Conservation (phyloP, 192 early-diverging fungal genomes). For the Coemansia sp. region DNA sequence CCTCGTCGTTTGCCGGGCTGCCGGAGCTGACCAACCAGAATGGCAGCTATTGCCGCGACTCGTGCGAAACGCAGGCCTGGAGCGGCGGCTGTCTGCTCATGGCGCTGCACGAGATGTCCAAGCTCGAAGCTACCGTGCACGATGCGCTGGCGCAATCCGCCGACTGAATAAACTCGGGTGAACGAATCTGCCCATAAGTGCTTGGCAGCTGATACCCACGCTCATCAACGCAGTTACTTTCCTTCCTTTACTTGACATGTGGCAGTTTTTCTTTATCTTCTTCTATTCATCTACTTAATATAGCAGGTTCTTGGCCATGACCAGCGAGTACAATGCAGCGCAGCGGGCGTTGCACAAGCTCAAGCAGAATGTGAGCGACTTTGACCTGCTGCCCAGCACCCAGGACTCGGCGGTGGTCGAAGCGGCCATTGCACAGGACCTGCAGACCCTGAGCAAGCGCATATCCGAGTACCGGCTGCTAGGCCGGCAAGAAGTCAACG, state of each 20-base stretch:
- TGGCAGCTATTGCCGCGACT: conserved; percentile 74
- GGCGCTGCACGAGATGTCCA: conserved; percentile 33
- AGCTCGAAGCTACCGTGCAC: conserved; percentile 29
- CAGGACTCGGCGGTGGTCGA: conserved; percentile 13
- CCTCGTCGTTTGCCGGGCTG: conserved; percentile 77
- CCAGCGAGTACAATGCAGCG: conserved; percentile 51
- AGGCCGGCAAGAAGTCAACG: conserved; percentile 39
- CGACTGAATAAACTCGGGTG: too few relatives aligned
- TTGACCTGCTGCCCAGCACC: conserved; percentile 21
- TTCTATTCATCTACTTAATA: neutral
- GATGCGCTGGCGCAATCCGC: conserved; percentile 8
- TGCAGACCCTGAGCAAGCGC: conserved; percentile 38
- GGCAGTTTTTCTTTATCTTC: neutral
- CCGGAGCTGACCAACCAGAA: conserved; percentile 95
- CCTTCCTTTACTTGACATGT: neutral
- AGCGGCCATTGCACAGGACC: conserved; percentile 31
- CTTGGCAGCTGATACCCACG: neutral
- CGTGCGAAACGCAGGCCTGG: conserved; percentile 96
- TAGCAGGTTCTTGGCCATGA: conserved; percentile 11
- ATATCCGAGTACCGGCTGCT: conserved; percentile 44
- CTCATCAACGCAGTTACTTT: neutral
- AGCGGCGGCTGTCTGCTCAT: conserved; percentile 44
- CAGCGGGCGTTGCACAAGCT: conserved; percentile 49
- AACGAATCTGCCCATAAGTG: neutral
- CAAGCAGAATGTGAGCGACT: conserved; percentile 45